Percentiles rank a stretch among this genome's conserved stretches.
phyloP scores from a whole-genome alignment of 345 rosid species.

The Gossypium stocksii region DNA sequence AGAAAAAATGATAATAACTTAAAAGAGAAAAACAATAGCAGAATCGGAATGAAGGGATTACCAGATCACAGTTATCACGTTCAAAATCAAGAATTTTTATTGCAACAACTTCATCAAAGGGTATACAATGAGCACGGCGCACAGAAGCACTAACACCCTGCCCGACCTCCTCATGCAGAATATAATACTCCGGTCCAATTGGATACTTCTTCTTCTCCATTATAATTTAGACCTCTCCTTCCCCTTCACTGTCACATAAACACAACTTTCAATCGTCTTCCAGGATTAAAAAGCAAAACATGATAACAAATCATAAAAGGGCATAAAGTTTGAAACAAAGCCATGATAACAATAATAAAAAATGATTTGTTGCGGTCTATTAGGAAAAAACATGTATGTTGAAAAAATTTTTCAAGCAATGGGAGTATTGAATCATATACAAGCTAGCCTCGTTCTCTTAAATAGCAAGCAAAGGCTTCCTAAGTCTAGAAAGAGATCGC shows the following conservation, averaged over 20 bases:
- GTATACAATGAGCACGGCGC: slow-evolving; percentile 72
- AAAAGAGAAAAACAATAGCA: background rate
- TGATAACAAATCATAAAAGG: background rate
- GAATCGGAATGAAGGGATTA: slow-evolving; percentile 16
- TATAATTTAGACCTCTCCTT: slow-evolving; percentile 9
- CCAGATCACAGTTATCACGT: slow-evolving; percentile 87
- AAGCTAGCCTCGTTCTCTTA: background rate
- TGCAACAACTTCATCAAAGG: slow-evolving; percentile 74
- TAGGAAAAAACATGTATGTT: background rate
- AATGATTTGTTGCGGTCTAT: background rate
- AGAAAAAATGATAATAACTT: background rate
- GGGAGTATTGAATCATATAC: background rate
- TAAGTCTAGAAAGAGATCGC: background rate
- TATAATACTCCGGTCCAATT: slow-evolving; percentile 71
- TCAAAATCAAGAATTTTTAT: slow-evolving; percentile 97
- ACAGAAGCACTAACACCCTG: slow-evolving; percentile 94
- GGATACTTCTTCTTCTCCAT: slow-evolving; percentile 95
- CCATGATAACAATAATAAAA: background rate
- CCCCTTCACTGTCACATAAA: slow-evolving; percentile 19
- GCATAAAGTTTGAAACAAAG: background rate
- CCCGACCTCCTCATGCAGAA: slow-evolving; percentile 72
- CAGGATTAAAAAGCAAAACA: background rate
- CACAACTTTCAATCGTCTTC: slow-evolving; percentile 1
- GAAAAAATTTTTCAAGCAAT: background rate
- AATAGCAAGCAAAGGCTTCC: background rate